Evolutionary conservation across 2,329 filamentous ascomycete genomes (phyloP).

Genomic region (Balansia obtecta): DNA sequence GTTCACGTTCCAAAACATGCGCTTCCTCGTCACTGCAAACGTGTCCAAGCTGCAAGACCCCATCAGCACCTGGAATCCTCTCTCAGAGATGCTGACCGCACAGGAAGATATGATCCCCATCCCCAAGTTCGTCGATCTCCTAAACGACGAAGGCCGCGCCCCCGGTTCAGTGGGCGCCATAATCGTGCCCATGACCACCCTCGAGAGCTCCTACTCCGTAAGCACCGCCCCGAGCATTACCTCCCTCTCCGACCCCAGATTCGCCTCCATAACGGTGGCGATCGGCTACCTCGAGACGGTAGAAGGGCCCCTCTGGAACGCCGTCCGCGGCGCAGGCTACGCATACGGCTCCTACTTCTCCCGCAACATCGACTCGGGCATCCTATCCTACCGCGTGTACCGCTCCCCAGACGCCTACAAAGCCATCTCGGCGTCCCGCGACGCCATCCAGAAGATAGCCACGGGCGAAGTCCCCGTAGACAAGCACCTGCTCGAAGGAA

Average conservation of each 20-base stretch:
- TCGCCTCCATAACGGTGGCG: conserved; percentile 79
- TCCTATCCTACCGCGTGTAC: conserved; percentile 76
- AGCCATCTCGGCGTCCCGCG: conserved; percentile 66
- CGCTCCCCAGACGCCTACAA: conserved; percentile 81
- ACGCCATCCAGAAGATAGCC: conserved; percentile 63
- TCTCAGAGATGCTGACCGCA: conserved; percentile 27
- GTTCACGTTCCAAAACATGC: conserved; percentile 75
- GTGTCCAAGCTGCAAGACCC: conserved; percentile 61
- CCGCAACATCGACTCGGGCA: conserved; percentile 65
- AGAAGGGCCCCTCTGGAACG: conserved; percentile 89
- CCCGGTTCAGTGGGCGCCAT: conserved; percentile 65
- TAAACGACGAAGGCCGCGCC: conserved; percentile 61
- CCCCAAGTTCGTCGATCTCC: conserved; percentile 53
- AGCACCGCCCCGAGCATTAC: conserved; percentile 62
- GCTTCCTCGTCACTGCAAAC: conserved; percentile 73
- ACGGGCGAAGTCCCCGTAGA: conserved; percentile 63
- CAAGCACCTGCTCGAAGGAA: conserved; percentile 72
- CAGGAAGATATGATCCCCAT: conserved; percentile 51
- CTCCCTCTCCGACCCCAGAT: conserved; percentile 61
- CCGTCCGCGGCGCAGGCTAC: conserved; percentile 82
- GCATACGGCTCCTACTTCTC: conserved; percentile 80
- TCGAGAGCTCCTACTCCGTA: conserved; percentile 83
- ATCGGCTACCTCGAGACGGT: conserved; percentile 84
- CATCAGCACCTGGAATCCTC: conserved; percentile 62
- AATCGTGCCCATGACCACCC: conserved; percentile 79